Evolutionary conservation across 306 rosid species (phyloP), one percentile per base, ranked within the genome.

Genomic region (Quillaja saponaria): DNA sequence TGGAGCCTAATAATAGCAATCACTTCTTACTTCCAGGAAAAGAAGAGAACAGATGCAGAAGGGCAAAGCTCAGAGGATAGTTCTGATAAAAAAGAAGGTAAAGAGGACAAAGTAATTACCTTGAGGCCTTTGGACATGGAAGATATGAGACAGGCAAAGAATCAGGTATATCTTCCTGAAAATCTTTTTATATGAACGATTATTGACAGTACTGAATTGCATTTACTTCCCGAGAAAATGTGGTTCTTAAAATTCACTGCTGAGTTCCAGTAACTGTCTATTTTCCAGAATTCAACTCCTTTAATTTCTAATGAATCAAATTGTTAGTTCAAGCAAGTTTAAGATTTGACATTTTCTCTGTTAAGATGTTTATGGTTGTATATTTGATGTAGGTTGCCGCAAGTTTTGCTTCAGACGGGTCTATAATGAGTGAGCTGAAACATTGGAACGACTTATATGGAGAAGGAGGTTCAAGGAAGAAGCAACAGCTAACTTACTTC

Each of bases 401-500:
- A 16, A 92, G 98, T 81, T 88, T 88, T 56, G 89, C 96, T 1
- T 9, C 88, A 1, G 98, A 92, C 68, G 95, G 96, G 67, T 76
- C 96, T 4, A 77, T 84, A 12, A 92, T 92, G 98, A 72, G 47
- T 18, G 95, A 92, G 86, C 78, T 92, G 76, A 84, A 86, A 78
- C 94, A 86, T 56, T 92, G 98, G 98, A 92, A 92, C 38, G 98
- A 88, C 0, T 61, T 84, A 45, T 88, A 84, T 20, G 98, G 98
- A 42, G 98, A 88, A 73, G 98, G 98, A 3, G 96, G 98, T 73
- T 82, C 96, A 62, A 84, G 98, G 72, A 92, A 92, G 86, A 88
- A 84, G 80, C 84, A 92, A 51, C 96, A 92, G 33, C 88, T 86
- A 49, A 88, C 96, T 16, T 92, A 92, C 67, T 92, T 92, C 84